These are phyloP conservation scores for Leccinum incarnatum DNA, from an alignment of 768 basidiomycete species.

Conservation along the genomic window DNA sequence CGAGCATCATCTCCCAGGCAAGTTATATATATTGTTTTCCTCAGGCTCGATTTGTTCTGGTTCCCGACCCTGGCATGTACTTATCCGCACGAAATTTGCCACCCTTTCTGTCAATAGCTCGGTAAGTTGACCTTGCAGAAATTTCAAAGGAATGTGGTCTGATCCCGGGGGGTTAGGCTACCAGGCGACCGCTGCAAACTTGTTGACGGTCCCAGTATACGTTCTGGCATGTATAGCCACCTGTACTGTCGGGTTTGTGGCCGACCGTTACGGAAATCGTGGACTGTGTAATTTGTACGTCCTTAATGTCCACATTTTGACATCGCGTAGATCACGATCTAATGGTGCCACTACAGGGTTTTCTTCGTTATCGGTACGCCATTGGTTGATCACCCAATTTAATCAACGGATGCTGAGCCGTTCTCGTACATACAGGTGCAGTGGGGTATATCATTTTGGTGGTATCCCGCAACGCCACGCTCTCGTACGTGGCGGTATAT, in stretches of 20 bases:
- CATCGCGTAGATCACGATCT: not conserved
- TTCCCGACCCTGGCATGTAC: not conserved
- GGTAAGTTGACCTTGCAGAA: conserved; percentile 28
- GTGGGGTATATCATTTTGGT: conserved; percentile 73
- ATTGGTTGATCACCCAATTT: not conserved
- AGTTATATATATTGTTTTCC: conserved; percentile 12
- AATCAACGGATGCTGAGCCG: not conserved
- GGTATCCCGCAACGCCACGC: conserved; percentile 53
- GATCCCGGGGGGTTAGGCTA: conserved; percentile 42
- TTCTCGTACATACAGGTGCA: conserved; percentile 36
- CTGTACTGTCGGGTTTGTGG: conserved; percentile 58
- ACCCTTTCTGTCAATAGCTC: conserved; percentile 30
- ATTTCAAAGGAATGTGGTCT: not conserved
- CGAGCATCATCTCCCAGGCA: conserved; percentile 73
- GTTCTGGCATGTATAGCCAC: conserved; percentile 65
- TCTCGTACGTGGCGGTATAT: conserved; percentile 73
- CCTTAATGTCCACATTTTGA: not conserved
- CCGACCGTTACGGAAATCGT: conserved; percentile 59
- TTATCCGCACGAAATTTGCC: not conserved
- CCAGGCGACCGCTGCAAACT: conserved; percentile 68
- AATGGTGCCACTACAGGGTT: conserved; percentile 10
- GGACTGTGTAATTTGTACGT: conserved; percentile 64
- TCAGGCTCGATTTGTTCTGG: not conserved
- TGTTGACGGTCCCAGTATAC: conserved; percentile 78
- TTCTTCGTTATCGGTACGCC: conserved; percentile 28